These are phyloP conservation scores for Pseudoturritis turrita DNA, from an alignment of 345 rosid genomes.

Conservation along the genomic window DNA sequence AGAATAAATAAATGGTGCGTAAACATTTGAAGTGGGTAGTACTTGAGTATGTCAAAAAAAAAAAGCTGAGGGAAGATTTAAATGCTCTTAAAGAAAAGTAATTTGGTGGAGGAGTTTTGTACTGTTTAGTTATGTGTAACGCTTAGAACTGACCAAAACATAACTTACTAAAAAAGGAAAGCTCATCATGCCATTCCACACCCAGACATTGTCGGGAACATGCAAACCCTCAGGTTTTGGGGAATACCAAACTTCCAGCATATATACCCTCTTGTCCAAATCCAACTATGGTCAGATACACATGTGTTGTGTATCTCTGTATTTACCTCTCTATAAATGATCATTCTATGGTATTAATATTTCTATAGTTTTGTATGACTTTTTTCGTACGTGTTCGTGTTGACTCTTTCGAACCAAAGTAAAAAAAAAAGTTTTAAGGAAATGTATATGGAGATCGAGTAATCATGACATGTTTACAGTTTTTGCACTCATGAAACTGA, in stretches of 20 bases:
- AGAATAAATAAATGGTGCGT: neutral
- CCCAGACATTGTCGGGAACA: conserved; percentile 81
- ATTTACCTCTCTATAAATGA: neutral
- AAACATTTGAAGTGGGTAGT: conserved; percentile 9
- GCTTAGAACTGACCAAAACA: conserved; percentile 48
- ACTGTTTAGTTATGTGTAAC: conserved; percentile 42
- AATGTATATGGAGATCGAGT: conserved; percentile 13
- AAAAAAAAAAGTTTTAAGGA: neutral
- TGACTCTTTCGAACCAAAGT: conserved; percentile 9
- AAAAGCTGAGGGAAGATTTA: neutral
- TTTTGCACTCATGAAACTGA: conserved; percentile 36
- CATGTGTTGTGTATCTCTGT: neutral
- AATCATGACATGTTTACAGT: conserved; percentile 30
- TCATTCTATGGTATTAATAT: neutral
- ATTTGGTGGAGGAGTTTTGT: conserved; percentile 35
- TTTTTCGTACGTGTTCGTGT: conserved; percentile 5
- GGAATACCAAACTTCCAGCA: conserved; percentile 39
- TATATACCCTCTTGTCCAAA: conserved; percentile 26
- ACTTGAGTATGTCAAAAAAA: conserved; percentile 22
- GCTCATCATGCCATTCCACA: conserved; percentile 63
- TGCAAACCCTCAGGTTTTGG: conserved; percentile 68
- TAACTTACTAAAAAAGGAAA: conserved; percentile 55
- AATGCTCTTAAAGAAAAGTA: conserved; percentile 24
- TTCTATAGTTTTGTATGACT: neutral
- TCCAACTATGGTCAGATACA: conserved; percentile 20